Base-by-base conservation (phyloP, 176 grass and related monocot species). In the Musa beccarii region DNA sequence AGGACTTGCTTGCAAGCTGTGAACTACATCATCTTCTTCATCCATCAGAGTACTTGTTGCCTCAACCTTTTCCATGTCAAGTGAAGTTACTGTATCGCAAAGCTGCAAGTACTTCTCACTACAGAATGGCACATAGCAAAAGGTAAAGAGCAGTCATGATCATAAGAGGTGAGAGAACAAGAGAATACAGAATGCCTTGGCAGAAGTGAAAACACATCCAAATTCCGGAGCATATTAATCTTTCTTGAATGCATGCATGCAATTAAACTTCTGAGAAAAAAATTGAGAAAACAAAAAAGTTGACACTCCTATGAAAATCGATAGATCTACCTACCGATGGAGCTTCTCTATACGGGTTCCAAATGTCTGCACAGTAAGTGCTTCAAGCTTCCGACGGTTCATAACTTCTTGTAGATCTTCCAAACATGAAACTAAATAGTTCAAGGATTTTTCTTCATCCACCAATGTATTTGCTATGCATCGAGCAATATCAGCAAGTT, bases 371-470 rank as follows among this genome's bases (percentile, higher is more conserved):
- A 99, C 96, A 20, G 96, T 95, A 78, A 99, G 79, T 53, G 96
- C 91, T 83, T 95, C 91, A 59, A 89, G 86, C 66, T 92, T 99
- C 81, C 86, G 88, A 68, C 91, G 85, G 78, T 80, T 93, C 65
- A 95, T 90, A 80, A 99, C 90, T 80, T 99, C 96, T 84, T 99
- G 96, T 81, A 99, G 85, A 84, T 94, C 91, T 86, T 99, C 96
- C 87, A 99, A 85, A 80, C 89, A 99, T 49, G 91, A 94, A 81
- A 99, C 96, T 83, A 99, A 89, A 76, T 83, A 90, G 63, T 87
- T 83, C 59, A 93, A 79, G 51, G 86, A 89, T 71, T 80, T 88
- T 82, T 99, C 96, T 94, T 94, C 96, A 89, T 99, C 91, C 9
- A 91, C 76, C 73, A 85, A 75, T 72, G 88, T 86, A 89, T 76